Conservation (phyloP, 2,329 filamentous ascomycete genomes). For the Arthrobotrys sphaeroides region DNA sequence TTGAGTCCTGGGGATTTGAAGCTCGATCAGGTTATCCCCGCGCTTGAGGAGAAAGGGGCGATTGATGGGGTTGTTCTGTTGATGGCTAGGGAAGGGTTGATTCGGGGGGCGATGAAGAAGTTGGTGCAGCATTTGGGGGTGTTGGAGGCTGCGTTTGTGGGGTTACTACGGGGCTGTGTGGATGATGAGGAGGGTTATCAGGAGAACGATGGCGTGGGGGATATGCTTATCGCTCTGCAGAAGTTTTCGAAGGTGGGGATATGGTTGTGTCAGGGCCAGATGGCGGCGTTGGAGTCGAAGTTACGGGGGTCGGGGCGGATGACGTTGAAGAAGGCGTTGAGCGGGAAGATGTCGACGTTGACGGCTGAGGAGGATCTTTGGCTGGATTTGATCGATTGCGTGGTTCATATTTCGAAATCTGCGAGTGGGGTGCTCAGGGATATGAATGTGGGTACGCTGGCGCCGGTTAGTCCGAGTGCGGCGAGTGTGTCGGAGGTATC, state of each 20-base stretch:
- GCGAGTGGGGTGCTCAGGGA: conserved; percentile 50
- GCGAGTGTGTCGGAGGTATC: conserved; percentile 23
- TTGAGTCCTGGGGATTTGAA: conserved; percentile 80
- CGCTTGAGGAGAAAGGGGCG: conserved; percentile 87
- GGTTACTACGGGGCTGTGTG: conserved; percentile 70
- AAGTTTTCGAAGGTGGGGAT: conserved; percentile 94
- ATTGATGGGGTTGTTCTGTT: conserved; percentile 92
- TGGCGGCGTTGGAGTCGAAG: conserved; percentile 67
- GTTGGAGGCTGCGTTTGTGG: conserved; percentile 79
- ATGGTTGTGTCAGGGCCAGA: conserved; percentile 92
- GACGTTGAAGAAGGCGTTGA: conserved; percentile 57
- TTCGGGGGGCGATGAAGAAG: conserved; percentile 82
- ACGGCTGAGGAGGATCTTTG: conserved; percentile 72
- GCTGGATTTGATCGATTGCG: conserved; percentile 72
- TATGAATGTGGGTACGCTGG: conserved; percentile 37
- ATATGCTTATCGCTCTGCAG: conserved; percentile 79
- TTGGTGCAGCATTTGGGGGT: conserved; percentile 82
- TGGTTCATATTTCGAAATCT: conserved; percentile 67
- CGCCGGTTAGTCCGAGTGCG: conserved; percentile 31
- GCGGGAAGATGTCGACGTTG: conserved; percentile 57
- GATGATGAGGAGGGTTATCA: conserved; percentile 44
- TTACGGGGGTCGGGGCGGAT: conserved; percentile 56
- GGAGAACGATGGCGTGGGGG: conserved; percentile 71
- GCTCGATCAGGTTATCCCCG: conserved; percentile 81
- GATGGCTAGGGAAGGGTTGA: conserved; percentile 86